Conservation (phyloP, 495 filamentous ascomycete species). For the Aspergillus saccharolyticus region DNA sequence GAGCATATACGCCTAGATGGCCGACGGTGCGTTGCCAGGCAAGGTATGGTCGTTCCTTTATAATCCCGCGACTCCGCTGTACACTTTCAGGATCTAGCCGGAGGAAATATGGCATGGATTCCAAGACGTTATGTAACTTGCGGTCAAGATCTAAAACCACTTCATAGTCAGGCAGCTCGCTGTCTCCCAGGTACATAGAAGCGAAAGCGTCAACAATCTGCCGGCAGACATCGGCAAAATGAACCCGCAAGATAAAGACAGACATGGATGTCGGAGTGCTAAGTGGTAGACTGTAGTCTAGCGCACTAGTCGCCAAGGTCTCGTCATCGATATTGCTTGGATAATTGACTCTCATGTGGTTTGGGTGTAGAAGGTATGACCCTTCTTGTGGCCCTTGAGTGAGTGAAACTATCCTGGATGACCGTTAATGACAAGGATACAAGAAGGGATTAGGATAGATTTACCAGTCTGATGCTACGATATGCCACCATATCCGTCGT, state of each 20-base stretch:
- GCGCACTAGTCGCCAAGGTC: constrained; percentile 11
- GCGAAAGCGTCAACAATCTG: constrained; percentile 27
- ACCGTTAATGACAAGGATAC: neutral
- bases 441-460: neutral
- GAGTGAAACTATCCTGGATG: constrained; percentile 23
- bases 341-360: constrained; percentile 29
- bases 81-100: constrained; percentile 19
- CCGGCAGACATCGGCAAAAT: constrained; percentile 23
- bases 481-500: constrained; percentile 30
- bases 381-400: constrained; percentile 24
- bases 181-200: constrained; percentile 16
- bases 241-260: constrained; percentile 21
- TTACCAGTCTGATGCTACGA: constrained; percentile 33
- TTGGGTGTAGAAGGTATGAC: constrained; percentile 24
- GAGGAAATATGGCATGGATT: constrained; percentile 21
- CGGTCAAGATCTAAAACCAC: constrained; percentile 22
- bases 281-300: constrained; percentile 12
- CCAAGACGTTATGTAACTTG: constrained; percentile 17
- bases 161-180: constrained; percentile 20
- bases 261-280: constrained; percentile 22
- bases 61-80: constrained; percentile 17
- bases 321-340: constrained; percentile 30
- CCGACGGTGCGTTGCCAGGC: constrained; percentile 19
- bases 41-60: constrained; percentile 23
- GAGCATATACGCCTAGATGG: constrained; percentile 23